Evolutionary conservation across 1,284 basidiomycete genomes (phyloP).

Genomic region (Leccinum huronense): DNA sequence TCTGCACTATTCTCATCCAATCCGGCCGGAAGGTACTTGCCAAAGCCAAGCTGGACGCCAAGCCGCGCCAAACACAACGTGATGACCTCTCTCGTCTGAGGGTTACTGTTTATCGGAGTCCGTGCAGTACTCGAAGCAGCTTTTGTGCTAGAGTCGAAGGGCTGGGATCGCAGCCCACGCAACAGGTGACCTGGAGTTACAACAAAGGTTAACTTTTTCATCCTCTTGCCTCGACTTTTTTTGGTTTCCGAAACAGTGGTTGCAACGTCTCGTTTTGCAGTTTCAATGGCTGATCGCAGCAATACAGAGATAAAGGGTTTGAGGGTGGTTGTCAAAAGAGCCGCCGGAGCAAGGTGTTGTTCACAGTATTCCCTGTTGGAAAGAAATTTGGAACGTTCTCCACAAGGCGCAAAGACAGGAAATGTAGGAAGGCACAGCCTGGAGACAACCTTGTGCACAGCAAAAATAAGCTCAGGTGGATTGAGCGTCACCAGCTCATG

Average conservation of each 20-base stretch:
- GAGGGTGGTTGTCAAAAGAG: constrained; percentile 30
- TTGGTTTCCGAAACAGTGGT: constrained; percentile 18
- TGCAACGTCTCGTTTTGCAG: constrained; percentile 31
- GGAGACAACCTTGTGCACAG: constrained; percentile 27
- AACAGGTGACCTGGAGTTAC: constrained; percentile 41
- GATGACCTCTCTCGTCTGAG: constrained; percentile 20
- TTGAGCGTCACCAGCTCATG: constrained; percentile 25
- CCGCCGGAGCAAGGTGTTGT: constrained; percentile 27
- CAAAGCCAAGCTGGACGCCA: constrained; percentile 28
- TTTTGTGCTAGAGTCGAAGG: constrained; percentile 8
- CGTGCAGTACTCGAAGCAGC: constrained; percentile 6
- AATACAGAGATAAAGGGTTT: constrained; percentile 32
- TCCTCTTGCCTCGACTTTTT: constrained; percentile 23
- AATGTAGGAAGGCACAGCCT: constrained; percentile 27
- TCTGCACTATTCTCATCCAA: background rate
- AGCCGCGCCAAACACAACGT: constrained; percentile 32
- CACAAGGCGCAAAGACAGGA: constrained; percentile 14
- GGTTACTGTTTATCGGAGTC: constrained; percentile 10
- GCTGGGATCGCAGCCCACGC: constrained; percentile 32
- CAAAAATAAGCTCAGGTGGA: constrained; percentile 31
- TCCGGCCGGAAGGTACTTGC: background rate
- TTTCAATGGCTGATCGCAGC: constrained; percentile 29
- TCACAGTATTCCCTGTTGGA: constrained; percentile 19
- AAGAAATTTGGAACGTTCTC: constrained; percentile 13
- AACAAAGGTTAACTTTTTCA: constrained; percentile 32